A percentile compares a stretch with the other conserved stretches of the same genome.
phyloP scores from a whole-genome alignment of 2,329 filamentous ascomycete species.

The Pezicula carpinea region DNA sequence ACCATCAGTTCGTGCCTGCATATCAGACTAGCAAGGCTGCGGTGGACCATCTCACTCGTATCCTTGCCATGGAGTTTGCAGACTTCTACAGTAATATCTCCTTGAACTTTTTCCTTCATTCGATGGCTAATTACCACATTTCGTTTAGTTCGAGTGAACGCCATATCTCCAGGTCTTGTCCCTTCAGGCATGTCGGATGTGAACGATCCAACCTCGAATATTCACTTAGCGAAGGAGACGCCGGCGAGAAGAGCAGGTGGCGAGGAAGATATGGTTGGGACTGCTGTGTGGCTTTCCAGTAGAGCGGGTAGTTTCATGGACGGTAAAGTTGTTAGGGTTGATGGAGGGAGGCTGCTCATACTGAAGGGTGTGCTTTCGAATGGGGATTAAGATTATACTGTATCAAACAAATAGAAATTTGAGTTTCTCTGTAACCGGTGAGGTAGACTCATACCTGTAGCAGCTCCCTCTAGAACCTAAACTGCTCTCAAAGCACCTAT shows the following conservation, averaged over 20 bases:
- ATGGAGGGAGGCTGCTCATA: no score
- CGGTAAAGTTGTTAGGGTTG: not conserved
- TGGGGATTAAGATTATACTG: no score
- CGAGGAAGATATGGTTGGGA: not conserved
- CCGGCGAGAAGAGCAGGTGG: not conserved
- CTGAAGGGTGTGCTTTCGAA: no score
- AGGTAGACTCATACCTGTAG: no score
- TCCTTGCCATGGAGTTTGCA: not conserved
- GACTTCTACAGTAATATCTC: not conserved
- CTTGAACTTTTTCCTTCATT: no score
- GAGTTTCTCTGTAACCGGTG: no score
- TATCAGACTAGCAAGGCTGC: not conserved
- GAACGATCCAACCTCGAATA: conserved; percentile 5
- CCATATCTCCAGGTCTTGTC: conserved; percentile 6
- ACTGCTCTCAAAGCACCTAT: no score
- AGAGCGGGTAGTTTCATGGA: not conserved
- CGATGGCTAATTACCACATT: no score
- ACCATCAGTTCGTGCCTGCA: not conserved
- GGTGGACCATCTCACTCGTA: not conserved
- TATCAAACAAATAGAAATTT: no score
- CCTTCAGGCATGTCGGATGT: conserved; percentile 5
- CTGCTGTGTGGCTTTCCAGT: not conserved
- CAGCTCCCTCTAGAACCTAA: no score
- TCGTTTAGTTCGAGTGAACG: conserved; percentile 4
- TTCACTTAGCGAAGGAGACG: conserved; percentile 4